phyloP scores from a whole-genome alignment of 805 yeast species.

The Barnettozyma sp. region DNA sequence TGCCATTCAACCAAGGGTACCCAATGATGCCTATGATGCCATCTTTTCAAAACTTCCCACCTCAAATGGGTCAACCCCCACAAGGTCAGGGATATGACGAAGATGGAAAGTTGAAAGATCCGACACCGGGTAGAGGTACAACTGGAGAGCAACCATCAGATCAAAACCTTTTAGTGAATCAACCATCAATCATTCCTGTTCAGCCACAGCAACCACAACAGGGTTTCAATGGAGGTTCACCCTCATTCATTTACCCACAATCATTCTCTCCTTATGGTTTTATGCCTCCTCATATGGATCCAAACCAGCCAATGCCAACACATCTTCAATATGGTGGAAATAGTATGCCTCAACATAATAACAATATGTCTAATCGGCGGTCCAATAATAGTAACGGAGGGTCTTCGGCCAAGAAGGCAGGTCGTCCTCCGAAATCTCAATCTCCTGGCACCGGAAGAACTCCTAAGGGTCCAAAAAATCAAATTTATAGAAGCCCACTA shows the following conservation, averaged over 20 bases:
- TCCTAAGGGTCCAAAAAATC: slow-evolving; percentile 30
- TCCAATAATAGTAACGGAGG: slow-evolving; percentile 3
- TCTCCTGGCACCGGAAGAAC: slow-evolving; percentile 20
- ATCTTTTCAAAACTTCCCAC: slow-evolving; percentile 15
- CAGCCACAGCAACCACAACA: slow-evolving; percentile 20
- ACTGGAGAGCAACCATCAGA: slow-evolving; percentile 1
- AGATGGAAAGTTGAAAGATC: slow-evolving; percentile 1
- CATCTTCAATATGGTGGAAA: slow-evolving; percentile 1
- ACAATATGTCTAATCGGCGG: too few relatives aligned
- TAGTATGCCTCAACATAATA: slow-evolving; percentile 7
- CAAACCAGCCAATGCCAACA: slow-evolving; percentile 9
- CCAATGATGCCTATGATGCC: slow-evolving; percentile 31
- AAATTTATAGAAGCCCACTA: slow-evolving; percentile 67
- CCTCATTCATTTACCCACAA: slow-evolving; percentile 25
- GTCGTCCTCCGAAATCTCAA: slow-evolving; percentile 22
- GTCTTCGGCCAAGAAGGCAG: slow-evolving; percentile 11
- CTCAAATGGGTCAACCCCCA: slow-evolving; percentile 11
- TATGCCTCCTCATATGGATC: slow-evolving; percentile 19
- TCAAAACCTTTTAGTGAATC: neutral
- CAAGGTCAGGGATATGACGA: slow-evolving; percentile 5
- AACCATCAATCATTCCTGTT: slow-evolving; percentile 3
- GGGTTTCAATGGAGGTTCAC: slow-evolving; percentile 11
- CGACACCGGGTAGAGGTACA: neutral
- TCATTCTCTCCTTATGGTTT: slow-evolving; percentile 25
- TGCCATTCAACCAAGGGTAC: slow-evolving; percentile 28